Conservation (phyloP, 306 rosid genomes). For the Erythrophleum fordii region DNA sequence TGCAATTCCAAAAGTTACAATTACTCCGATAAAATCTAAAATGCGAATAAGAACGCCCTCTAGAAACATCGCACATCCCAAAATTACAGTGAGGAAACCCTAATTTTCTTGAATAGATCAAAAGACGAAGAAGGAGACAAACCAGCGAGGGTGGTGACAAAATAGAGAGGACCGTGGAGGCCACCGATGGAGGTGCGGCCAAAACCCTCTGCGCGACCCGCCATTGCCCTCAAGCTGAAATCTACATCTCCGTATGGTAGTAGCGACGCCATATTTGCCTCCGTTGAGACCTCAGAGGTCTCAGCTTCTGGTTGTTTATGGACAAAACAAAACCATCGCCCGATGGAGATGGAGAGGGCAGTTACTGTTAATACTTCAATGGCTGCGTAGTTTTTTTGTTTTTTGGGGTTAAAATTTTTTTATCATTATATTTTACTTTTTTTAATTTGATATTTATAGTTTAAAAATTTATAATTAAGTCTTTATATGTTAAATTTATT, state of each 20-base stretch:
- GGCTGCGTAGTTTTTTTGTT: no score
- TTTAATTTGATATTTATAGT: no score
- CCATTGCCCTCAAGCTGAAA: slow-evolving; percentile 54
- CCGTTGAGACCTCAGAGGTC: no score
- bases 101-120: not conserved
- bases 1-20: not conserved
- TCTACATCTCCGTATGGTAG: slow-evolving; percentile 66
- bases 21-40: not conserved
- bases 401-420: no score
- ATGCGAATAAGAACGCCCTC: no score
- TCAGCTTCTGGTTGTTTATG: not conserved
- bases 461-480: no score
- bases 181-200: slow-evolving; percentile 68
- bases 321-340: not conserved
- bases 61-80: not conserved
- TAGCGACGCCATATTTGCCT: slow-evolving; percentile 45
- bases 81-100: not conserved
- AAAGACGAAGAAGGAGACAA: not conserved
- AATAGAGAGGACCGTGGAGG: slow-evolving; percentile 57
- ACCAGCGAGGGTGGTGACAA: slow-evolving; percentile 67
- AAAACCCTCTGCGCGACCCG: slow-evolving; percentile 69
- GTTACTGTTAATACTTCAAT: no score
- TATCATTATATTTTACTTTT: no score
- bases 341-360: not conserved
- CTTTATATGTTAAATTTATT: no score